Evolutionary conservation across 23 red algal genomes (phyloP), one percentile per base, ranked within the genome.

Genomic region (Gracilaria domingensis): DNA sequence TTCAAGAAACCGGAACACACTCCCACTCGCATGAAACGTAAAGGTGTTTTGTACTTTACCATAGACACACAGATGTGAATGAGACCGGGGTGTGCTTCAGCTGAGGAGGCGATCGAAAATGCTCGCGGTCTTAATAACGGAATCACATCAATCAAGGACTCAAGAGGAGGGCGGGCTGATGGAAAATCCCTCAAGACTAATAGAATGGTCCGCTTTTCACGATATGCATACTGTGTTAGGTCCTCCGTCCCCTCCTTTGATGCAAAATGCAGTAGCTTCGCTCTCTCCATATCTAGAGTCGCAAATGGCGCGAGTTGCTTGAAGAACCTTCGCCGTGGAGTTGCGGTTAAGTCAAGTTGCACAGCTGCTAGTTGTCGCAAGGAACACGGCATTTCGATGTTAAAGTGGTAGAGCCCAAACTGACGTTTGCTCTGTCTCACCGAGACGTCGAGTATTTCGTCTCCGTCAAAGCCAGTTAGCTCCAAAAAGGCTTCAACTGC

Each of bases 171-270:
- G 40, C 96, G 91, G 12, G 84, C 85, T 26, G 88, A 90, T 23
- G 96, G 96, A 80, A 98, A 98, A 67, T 98, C 96, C 14, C 96
- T 87, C 49, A 98, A 45, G 8, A 91, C 92, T 75, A 95, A 83
- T 29, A 95, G 83, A 42, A 95, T 47, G 34, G 86, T 98, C 45
- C 93, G 91, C 53, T 74, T 78, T 56, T 98, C 96, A 38, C 83
- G 75, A 39, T 88, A 66, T 5, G 90, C 86, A 77, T 98, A 98
- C 77, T 98, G 96, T 23, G 48, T 82, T 53, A 88, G 73, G n/a
- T 77, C 81, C 2, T 91, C 91, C 13, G 92, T 73, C 2, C 96
- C 91, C 30, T 92, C 79, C 28, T 34, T 44, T 77, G 81, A 88
- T 6, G 91, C 86, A 48, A 98, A 93, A n/a, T 91, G 79, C 37